A percentile compares a stretch with the other conserved stretches of the same genome.
Conservation (phyloP, 305 asterid genomes). For the Fraxinus paxiana region DNA sequence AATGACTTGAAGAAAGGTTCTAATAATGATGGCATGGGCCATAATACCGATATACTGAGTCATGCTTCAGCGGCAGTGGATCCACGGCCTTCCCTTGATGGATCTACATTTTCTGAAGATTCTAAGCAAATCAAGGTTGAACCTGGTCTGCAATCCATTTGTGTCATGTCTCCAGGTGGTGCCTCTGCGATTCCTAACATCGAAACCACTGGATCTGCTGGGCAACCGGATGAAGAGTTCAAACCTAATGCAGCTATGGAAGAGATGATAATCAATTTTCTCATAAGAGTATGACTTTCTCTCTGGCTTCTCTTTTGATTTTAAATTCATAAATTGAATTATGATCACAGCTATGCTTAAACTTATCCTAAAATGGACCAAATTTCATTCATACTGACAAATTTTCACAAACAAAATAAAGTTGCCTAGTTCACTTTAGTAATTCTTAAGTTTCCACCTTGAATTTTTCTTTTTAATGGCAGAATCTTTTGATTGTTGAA, state of each 20-base stretch:
- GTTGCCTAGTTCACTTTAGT: not conserved
- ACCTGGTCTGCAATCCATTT: slow-evolving; percentile 88
- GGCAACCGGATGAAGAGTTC: slow-evolving; percentile 97
- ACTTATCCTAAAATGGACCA: not conserved
- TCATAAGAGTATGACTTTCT: slow-evolving; percentile 67
- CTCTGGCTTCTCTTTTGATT: slow-evolving; percentile 13
- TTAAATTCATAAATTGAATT: slow-evolving; percentile 3
- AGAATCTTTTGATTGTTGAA: not conserved
- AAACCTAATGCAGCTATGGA: slow-evolving; percentile 99
- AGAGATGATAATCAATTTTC: slow-evolving; percentile 98
- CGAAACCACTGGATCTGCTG: slow-evolving; percentile 88
- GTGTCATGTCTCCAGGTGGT: slow-evolving; percentile 98
- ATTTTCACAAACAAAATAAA: not conserved
- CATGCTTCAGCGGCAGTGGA: slow-evolving; percentile 56
- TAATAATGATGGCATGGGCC: slow-evolving; percentile 50
- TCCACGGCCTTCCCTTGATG: slow-evolving; percentile 68
- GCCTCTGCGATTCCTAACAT: slow-evolving; percentile 85
- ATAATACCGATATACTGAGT: slow-evolving; percentile 53
- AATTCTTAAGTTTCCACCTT: not conserved
- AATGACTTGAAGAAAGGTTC: slow-evolving; percentile 69
- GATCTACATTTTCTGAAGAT: slow-evolving; percentile 82
- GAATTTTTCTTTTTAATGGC: not conserved
- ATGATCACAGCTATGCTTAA: not conserved
- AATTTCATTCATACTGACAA: not conserved
- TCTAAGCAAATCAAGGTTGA: slow-evolving; percentile 87